These are phyloP conservation scores for Discostella pseudostelligera DNA, from an alignment of 108 stramenopile genomes.

Conservation along the genomic window DNA sequence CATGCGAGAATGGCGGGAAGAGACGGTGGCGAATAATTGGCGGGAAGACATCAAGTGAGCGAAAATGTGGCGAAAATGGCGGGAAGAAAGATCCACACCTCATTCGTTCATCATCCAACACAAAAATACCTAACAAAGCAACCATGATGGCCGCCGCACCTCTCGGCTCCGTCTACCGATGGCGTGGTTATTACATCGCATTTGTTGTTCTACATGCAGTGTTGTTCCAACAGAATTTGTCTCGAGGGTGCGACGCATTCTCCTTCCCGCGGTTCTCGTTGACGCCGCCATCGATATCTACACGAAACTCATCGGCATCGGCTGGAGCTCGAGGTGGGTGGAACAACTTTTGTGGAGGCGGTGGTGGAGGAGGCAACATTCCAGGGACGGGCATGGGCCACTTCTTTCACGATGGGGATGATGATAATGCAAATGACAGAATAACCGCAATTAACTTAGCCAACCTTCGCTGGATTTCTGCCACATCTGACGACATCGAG, in stretches of 20 bases:
- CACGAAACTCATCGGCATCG: no score
- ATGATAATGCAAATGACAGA: neutral
- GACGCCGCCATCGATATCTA: slow-evolving; percentile 1
- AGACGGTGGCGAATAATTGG: no score
- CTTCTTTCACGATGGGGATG: slow-evolving; percentile 11
- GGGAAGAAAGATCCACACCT: no score
- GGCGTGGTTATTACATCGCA: no score
- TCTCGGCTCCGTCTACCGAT: no score
- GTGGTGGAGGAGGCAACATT: slow-evolving; percentile 11
- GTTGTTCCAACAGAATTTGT: neutral
- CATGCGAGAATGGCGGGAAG: no score
- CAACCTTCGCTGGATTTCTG: neutral
- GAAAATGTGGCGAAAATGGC: no score
- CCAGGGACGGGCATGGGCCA: neutral
- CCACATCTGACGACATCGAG: slow-evolving; percentile 5
- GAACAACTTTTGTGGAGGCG: neutral
- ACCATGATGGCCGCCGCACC: no score
- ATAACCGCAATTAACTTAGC: slow-evolving; percentile 6
- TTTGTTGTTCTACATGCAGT: neutral
- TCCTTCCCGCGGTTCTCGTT: slow-evolving; percentile 5
- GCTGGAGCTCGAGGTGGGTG: no score
- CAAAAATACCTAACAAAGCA: no score
- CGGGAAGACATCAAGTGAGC: no score
- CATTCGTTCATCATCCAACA: no score
- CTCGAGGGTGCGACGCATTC: slow-evolving; percentile 8